phyloP scores from a whole-genome alignment of 1,139 yeast genomes.

The Magnusiomyces sp. region DNA sequence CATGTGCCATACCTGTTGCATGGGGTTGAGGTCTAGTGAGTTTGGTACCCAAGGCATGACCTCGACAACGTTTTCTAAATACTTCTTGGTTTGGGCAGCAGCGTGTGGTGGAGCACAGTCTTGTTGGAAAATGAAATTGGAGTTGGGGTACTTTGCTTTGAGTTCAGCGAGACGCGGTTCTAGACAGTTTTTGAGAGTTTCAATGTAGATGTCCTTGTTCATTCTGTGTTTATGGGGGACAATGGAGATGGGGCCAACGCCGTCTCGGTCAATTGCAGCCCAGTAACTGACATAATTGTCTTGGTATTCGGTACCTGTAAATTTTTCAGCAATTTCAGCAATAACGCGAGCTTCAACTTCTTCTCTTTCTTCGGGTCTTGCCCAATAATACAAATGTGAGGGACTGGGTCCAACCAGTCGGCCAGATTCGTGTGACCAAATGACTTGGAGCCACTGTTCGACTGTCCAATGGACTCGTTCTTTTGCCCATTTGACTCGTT shows the following conservation, averaged over 20 bases:
- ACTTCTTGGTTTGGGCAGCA: no score
- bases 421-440: slow-evolving; percentile 1
- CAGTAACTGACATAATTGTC: neutral
- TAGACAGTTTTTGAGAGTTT: no score
- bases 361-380: no score
- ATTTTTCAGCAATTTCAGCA: neutral
- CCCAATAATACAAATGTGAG: no score
- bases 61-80: no score
- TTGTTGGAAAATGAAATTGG: no score
- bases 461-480: neutral
- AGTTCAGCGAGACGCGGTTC: no score
- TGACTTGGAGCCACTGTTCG: neutral
- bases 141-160: no score
- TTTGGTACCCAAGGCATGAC: no score
- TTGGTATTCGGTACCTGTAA: neutral
- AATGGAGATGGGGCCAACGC: neutral
- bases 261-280: neutral
- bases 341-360: neutral
- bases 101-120: no score
- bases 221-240: neutral
- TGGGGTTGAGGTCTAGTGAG: no score
- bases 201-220: neutral
- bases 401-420: neutral
- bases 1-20: no score
- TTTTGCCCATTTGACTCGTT: neutral